Base-by-base conservation (phyloP, 768 basidiomycete genomes). In the Hygrophorus pudorinus region DNA sequence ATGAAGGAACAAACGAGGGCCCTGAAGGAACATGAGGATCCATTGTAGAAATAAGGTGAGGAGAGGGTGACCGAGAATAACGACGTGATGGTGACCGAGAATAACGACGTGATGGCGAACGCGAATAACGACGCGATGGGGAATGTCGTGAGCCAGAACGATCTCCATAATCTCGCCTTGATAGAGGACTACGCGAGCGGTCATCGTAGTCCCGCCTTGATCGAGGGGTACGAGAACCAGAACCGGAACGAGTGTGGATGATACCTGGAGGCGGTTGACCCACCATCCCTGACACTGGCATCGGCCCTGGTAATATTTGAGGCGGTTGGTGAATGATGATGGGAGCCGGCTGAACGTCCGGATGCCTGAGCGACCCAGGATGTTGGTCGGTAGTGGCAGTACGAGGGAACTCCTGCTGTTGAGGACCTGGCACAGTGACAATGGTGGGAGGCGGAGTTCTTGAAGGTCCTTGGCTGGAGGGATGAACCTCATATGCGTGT, bases 251-350 rank as follows among this genome's bases (percentile, higher is more conserved):
- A 13, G 5, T 5, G 9, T n/a, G 13, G 17, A 17, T 13, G 17
- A 35, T 35, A n/a, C 13, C 33, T 4, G 33, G 13, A 17, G 33
- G 33, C 9, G 17, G 13, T 17, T 35, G 33, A 17, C 33, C 33
- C 13, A 35, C 33, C 33, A 35, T 10, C 4, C n/a, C n/a, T 35
- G 33, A 17, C 33, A 13, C 9, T 5, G 33, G 33, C 33, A 35
- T 35, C 33, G 33, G 33, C 33, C n/a, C n/a, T 37, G 54, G 42
- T 33, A 52, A 30, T 8, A 52, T 40, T 40, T 55, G 58, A 29
- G 45, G 37, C 12, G 60, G 58, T 24, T 57, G 56, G 27, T 60
- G 59, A 11, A 60, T 52, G 21, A 65, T 55, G 24, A 60, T 56
- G n/a, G 61, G 56, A 11, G 46, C 34, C 13, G 54, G 55, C 42